Evolutionary conservation across 345 rosid genomes (phyloP), one percentile per base, ranked within the genome.

Genomic region (Salix udensis): DNA sequence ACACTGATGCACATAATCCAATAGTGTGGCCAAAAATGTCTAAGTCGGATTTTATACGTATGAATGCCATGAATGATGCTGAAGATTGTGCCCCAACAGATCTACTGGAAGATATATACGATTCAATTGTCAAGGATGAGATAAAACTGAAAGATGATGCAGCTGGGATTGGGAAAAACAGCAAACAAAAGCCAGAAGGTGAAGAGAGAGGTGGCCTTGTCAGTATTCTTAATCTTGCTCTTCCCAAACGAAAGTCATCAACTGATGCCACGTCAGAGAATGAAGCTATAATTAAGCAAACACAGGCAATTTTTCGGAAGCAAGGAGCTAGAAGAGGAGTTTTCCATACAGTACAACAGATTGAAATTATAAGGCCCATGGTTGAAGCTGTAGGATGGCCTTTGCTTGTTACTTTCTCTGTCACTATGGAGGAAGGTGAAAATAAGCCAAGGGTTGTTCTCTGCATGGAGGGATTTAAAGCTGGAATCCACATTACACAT

Each of bases 321-420:
- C 88, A 91, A 82, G 94, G 94, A 81, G 90, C 82, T 78, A 92
- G 89, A 85, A 88, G 96, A 88, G 99, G 97, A 79, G 87, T 91
- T 82, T 91, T 96, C 82, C 89, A 89, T 81, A 89, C 94, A 48
- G 88, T 92, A 53, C 85, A 92, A 70, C 86, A 89, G 77, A 88
- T 90, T 74, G 97, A 93, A 77, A 85, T 96, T 42, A 86, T 92
- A 76, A 90, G 92, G 87, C 99, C 98, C 71, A 93, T 96, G 98
- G 95, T 96, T 81, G 99, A 96, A 83, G 98, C 99, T 64, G 96
- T 96, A 77, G 99, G 98, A 68, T 96, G 99, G 99, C 93, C 97
- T 55, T 82, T 93, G 81, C 98, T 96, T 72, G 99, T 97, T 72
- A 88, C 99, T 74, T 96, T 96, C 88, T 93, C 99, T 1, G 99